phyloP scores from a whole-genome alignment of 108 stramenopile genomes.

The Cyclotella choctawhatcheeana region DNA sequence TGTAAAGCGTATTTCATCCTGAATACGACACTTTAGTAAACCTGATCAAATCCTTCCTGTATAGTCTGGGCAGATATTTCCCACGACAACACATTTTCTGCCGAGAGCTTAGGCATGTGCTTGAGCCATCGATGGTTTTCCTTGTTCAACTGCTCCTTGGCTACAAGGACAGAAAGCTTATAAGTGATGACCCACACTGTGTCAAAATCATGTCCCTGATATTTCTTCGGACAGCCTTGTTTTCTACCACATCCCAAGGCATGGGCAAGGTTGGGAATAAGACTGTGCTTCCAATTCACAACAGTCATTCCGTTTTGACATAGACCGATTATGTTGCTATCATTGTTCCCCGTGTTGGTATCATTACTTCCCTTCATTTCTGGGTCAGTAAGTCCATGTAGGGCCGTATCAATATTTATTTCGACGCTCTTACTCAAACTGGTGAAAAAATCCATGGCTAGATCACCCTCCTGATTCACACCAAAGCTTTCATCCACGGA shows the following conservation, averaged over 20 bases:
- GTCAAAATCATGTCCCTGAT: slow-evolving; percentile 45
- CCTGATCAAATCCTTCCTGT: slow-evolving; percentile 41
- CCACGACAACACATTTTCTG: slow-evolving; percentile 18
- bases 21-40: slow-evolving; percentile 4
- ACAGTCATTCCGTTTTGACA: slow-evolving; percentile 45
- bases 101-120: neutral
- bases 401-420: slow-evolving; percentile 6
- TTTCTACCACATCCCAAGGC: slow-evolving; percentile 42
- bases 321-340: neutral
- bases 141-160: too few relatives aligned
- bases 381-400: neutral
- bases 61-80: slow-evolving; percentile 39
- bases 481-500: slow-evolving; percentile 42
- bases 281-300: slow-evolving; percentile 53
- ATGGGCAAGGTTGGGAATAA: slow-evolving; percentile 38
- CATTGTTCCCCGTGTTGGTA: neutral
- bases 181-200: slow-evolving; percentile 51
- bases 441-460: slow-evolving; percentile 37
- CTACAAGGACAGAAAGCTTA: slow-evolving; percentile 30
- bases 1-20: neutral
- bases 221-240: slow-evolving; percentile 47
- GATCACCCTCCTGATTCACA: slow-evolving; percentile 40
- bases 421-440: slow-evolving; percentile 35
- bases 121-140: slow-evolving; percentile 4
- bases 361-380: neutral